phyloP scores from a whole-genome alignment of 208 protist species.

The Tetramitus jugosus region DNA sequence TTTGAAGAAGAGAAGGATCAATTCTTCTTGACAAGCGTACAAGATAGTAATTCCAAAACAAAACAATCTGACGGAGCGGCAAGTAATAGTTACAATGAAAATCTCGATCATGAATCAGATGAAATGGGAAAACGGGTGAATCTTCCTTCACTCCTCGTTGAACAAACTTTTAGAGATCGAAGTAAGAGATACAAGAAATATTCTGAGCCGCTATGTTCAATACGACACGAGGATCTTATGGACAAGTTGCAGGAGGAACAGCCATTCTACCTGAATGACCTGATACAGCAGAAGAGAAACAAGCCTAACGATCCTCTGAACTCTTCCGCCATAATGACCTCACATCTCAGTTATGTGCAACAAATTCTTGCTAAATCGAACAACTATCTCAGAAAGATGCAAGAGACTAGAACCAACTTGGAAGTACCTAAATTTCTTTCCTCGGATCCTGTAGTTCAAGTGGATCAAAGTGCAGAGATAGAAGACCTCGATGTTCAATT shows the following conservation, averaged over 20 bases:
- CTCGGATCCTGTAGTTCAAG: too few relatives aligned
- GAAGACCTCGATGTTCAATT: too few relatives aligned
- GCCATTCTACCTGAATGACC: too few relatives aligned
- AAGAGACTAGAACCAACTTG: too few relatives aligned
- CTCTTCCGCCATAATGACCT: too few relatives aligned
- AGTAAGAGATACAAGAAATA: constrained; percentile 3
- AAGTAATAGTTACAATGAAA: not conserved
- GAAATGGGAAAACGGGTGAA: not conserved
- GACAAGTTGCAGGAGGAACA: not conserved
- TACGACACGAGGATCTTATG: constrained; percentile 13
- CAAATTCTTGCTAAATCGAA: too few relatives aligned
- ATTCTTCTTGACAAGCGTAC: not conserved
- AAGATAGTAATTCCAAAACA: not conserved
- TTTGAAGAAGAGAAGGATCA: not conserved
- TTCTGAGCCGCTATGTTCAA: not conserved
- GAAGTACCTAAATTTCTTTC: too few relatives aligned
- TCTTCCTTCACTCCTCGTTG: not conserved
- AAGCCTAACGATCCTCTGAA: too few relatives aligned
- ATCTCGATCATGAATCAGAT: not conserved
- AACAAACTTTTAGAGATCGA: not conserved
- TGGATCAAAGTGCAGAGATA: too few relatives aligned
- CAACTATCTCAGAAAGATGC: too few relatives aligned
- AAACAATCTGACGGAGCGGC: not conserved
- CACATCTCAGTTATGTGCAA: too few relatives aligned
- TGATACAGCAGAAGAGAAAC: too few relatives aligned